Conservation (phyloP, 257 asterid genomes). For the Orobanche coerulescens region DNA sequence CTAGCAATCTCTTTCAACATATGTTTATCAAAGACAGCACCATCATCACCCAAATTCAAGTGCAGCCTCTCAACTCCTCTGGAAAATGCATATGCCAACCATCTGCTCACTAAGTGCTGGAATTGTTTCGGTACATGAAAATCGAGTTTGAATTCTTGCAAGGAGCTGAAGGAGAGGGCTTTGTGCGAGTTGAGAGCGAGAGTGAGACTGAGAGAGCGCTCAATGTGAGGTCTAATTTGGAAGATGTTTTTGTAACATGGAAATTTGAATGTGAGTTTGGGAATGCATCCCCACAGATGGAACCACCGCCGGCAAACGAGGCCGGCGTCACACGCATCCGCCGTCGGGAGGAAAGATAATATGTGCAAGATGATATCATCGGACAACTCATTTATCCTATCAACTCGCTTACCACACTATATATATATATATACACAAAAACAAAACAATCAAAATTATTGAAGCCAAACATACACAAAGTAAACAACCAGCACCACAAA, state of each 20-base stretch:
- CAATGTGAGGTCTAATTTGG: background rate
- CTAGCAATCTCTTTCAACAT: too few species aligned
- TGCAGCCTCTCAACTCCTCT: background rate
- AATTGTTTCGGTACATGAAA: background rate
- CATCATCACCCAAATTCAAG: too few species aligned
- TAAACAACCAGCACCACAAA: too few species aligned
- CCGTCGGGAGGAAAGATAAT: background rate
- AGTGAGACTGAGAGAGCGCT: background rate
- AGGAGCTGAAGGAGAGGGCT: background rate
- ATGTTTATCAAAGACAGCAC: too few species aligned
- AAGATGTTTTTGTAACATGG: background rate
- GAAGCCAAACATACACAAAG: too few species aligned
- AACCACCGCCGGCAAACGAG: background rate
- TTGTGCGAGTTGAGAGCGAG: background rate
- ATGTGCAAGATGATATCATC: background rate
- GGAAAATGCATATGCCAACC: background rate
- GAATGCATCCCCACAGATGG: background rate
- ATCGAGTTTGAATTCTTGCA: background rate
- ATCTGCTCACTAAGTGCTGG: background rate
- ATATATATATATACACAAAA: too few species aligned
- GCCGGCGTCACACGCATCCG: background rate
- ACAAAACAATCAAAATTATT: too few species aligned
- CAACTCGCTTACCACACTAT: too few species aligned
- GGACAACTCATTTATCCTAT: background rate
- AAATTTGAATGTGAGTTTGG: background rate